phyloP scores from a whole-genome alignment of 176 grass and related monocot species.

The Hsuehochloa calcarea region DNA sequence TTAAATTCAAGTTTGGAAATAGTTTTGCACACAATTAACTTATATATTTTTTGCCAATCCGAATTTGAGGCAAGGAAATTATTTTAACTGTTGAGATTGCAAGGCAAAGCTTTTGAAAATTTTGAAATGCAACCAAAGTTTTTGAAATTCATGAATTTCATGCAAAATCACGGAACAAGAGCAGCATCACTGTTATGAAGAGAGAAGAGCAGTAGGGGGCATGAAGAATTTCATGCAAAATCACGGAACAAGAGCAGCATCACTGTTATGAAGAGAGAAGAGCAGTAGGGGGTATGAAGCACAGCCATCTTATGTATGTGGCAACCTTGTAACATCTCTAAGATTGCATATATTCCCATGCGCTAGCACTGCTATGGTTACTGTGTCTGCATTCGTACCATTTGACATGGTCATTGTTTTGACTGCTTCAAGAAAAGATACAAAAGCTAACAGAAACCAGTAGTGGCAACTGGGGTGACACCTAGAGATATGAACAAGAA shows the following conservation, averaged over 20 bases:
- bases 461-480: background rate
- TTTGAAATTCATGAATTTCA: no score
- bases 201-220: no score
- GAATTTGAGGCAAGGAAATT: no score
- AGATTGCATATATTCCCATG: conserved; percentile 34
- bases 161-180: no score
- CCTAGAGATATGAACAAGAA: background rate
- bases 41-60: no score
- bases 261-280: conserved; percentile 11
- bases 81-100: no score
- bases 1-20: no score
- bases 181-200: no score
- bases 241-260: conserved; percentile 38
- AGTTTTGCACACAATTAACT: no score
- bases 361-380: conserved; percentile 10
- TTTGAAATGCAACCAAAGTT: no score
- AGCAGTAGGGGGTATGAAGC: conserved; percentile 1
- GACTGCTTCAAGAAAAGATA: conserved; percentile 22
- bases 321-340: background rate
- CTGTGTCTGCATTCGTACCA: background rate
- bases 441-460: background rate
- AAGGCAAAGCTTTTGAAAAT: no score
- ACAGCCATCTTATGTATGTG: conserved; percentile 39
- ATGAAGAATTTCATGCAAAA: no score
- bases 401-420: conserved; percentile 34